These are phyloP conservation scores for Penicillium goetzii DNA, from an alignment of 495 filamentous ascomycete species.

Conservation along the genomic window DNA sequence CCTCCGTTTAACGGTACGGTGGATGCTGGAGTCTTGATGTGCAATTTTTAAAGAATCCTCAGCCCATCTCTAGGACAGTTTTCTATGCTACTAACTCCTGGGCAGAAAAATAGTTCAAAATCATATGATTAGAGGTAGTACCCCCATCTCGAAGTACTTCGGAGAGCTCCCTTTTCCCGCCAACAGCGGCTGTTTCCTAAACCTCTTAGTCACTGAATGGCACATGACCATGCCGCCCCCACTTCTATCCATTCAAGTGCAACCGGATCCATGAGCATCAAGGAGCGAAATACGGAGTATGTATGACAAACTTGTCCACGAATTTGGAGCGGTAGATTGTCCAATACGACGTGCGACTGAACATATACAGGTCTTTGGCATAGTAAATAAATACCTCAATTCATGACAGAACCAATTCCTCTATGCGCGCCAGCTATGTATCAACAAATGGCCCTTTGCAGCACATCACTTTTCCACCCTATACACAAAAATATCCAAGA, in stretches of 20 bases:
- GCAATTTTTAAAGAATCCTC: not conserved
- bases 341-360: not conserved
- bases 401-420: not conserved
- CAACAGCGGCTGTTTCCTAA: not conserved
- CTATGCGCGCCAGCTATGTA: not conserved
- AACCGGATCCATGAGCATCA: not conserved
- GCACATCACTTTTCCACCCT: not conserved
- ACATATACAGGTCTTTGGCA: not conserved
- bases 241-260: not conserved
- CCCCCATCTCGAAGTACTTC: not conserved
- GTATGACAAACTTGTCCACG: not conserved
- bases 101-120: not conserved
- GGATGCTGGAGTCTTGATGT: not conserved
- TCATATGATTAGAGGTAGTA: too few relatives aligned
- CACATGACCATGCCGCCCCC: conserved; percentile 1
- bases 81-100: not conserved
- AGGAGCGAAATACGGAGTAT: not conserved
- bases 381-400: not conserved
- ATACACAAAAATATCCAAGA: not conserved
- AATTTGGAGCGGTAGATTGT: not conserved
- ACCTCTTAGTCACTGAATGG: not conserved
- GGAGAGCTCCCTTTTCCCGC: not conserved
- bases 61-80: not conserved
- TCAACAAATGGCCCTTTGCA: not conserved
- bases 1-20: not conserved